Evolutionary conservation across 345 rosid species (phyloP).

Genomic region (Odontarrhena argentea): DNA sequence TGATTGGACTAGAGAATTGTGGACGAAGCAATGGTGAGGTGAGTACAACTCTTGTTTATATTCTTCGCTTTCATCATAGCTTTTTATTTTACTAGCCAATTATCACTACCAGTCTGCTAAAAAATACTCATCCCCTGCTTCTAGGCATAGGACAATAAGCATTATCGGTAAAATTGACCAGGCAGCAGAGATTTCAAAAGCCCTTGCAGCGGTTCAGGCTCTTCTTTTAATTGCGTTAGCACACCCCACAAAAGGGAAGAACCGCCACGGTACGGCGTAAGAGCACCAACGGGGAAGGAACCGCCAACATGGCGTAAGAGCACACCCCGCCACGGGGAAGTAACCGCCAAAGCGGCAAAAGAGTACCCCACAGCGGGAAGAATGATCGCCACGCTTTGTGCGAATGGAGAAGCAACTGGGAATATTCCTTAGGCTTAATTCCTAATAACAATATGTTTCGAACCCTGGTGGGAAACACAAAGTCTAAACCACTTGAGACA

Average conservation of each 20-base stretch:
- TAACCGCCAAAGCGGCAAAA: no score
- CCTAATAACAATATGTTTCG: no score
- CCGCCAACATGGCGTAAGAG: conserved; percentile 46
- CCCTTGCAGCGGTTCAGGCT: conserved; percentile 96
- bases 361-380: no score
- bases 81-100: conserved; percentile 15
- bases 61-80: neutral
- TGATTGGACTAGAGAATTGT: conserved; percentile 95
- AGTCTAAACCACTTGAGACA: neutral
- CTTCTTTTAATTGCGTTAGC: conserved; percentile 83
- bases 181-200: conserved; percentile 85
- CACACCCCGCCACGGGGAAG: neutral
- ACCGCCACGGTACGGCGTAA: conserved; percentile 39
- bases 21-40: conserved; percentile 75
- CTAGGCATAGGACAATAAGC: conserved; percentile 93
- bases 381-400: no score
- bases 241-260: conserved; percentile 75
- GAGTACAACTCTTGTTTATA: conserved; percentile 37
- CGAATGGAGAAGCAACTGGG: no score
- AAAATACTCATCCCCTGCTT: conserved; percentile 20
- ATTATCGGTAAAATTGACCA: conserved; percentile 92
- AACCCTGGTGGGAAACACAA: no score
- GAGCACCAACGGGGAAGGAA: no score
- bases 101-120: conserved; percentile 1
- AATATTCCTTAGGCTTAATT: no score